Evolutionary conservation across 805 yeast species (phyloP).

Genomic region (Candida parachauliodes): DNA sequence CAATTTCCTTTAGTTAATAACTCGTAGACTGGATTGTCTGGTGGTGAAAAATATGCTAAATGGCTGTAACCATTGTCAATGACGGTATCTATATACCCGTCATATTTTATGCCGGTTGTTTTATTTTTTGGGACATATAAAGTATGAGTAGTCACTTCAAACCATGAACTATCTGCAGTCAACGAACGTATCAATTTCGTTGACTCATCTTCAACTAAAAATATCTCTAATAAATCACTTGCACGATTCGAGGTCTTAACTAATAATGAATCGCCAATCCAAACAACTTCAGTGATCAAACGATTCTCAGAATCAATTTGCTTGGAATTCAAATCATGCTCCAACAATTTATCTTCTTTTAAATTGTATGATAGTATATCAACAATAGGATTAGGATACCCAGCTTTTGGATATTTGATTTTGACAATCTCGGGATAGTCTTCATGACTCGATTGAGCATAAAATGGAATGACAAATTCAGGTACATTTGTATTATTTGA

Average conservation of each 20-base stretch:
- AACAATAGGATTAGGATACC: constrained; percentile 55
- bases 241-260: constrained; percentile 62
- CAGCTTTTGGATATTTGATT: constrained; percentile 70
- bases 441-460: constrained; percentile 29
- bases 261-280: constrained; percentile 50
- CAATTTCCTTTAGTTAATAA: constrained; percentile 69
- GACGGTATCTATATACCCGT: constrained; percentile 78
- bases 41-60: constrained; percentile 79
- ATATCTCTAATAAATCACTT: constrained; percentile 52
- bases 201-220: constrained; percentile 33
- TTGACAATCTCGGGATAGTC: constrained; percentile 45
- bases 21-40: constrained; percentile 43
- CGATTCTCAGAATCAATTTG: constrained; percentile 28
- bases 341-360: constrained; percentile 10
- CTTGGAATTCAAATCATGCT: constrained; percentile 19
- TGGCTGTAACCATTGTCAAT: constrained; percentile 63
- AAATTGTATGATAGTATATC: constrained; percentile 44
- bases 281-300: constrained; percentile 57
- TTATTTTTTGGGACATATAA: constrained; percentile 35
- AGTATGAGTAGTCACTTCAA: constrained; percentile 42
- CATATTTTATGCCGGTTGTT: constrained; percentile 31
- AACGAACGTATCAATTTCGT: constrained; percentile 37
- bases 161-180: constrained; percentile 56
- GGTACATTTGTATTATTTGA: constrained; percentile 61
- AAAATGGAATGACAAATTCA: constrained; percentile 49